Evolutionary conservation across 805 yeast genomes (phyloP).

Genomic region (Candida qinlingensis): DNA sequence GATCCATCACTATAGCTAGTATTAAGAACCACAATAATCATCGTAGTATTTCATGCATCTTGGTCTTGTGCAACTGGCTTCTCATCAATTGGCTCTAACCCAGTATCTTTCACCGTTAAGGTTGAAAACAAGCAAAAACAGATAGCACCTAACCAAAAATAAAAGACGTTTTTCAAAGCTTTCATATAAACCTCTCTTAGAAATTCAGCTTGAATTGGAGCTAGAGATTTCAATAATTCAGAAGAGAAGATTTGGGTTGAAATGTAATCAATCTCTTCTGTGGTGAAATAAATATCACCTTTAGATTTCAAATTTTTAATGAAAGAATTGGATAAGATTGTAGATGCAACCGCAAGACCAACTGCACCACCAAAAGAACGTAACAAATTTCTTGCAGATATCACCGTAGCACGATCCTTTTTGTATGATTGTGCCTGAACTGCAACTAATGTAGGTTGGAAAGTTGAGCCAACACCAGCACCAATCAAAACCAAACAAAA

Average conservation of each 20-base stretch:
- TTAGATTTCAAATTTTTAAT: background rate
- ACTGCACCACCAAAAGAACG: constrained; percentile 56
- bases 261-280: background rate
- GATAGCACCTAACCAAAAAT: background rate
- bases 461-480: constrained; percentile 25
- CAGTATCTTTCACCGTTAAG: constrained; percentile 1
- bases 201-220: background rate
- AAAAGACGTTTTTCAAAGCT: constrained; percentile 1
- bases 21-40: too few relatives aligned
- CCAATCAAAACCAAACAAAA: constrained; percentile 28
- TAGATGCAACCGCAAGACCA: constrained; percentile 40
- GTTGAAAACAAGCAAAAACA: constrained; percentile 1
- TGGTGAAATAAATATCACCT: background rate
- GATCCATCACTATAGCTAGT: background rate
- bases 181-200: constrained; percentile 2
- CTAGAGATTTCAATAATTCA: background rate
- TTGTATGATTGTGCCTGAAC: constrained; percentile 47
- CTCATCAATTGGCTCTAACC: constrained; percentile 1
- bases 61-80: background rate
- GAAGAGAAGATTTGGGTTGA: background rate
- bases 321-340: background rate
- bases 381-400: constrained; percentile 49
- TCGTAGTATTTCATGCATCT: background rate
- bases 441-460: constrained; percentile 31
- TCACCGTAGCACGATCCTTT: constrained; percentile 52